Base-by-base conservation (phyloP, 2,329 filamentous ascomycete species). In the Didymella keratinophila region DNA sequence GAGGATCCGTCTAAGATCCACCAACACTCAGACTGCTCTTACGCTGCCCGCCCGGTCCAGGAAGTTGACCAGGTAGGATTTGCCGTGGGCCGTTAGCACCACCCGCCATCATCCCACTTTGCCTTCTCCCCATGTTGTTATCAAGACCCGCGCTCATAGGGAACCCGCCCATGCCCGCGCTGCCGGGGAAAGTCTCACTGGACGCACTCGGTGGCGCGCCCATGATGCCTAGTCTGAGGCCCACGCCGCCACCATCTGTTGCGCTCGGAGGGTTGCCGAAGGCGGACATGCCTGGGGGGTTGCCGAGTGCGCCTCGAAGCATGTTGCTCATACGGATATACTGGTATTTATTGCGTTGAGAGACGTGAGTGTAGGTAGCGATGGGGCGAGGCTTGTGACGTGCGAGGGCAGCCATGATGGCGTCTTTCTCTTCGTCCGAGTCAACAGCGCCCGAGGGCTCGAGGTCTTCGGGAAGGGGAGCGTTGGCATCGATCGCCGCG, bases 401-500 rank as follows among this genome's bases (percentile, higher is more conserved):
- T 23, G 87, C 83, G 30, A 83, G 84, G 8, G 91, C 91, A 30
- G 85, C 83, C 92, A 98, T 97, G 50, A 98, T 91, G 0, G 89
- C 85, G 47, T 93, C 89, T 49, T 92, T 92, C 78, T 99, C 95
- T 80, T 98, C 95, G 73, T 99, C 95, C 2, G 91, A 95, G 76
- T 99, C 95, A 36, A 99, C 87, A 1, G 92, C 71, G 2, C 88
- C 91, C 1, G 78, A 76, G 6, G 87, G 88, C 61, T 92, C 91
- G 56, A 86, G 86, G 45, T 96, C 92, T 69, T 97, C 93, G 68
- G 94, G 92, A 18, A 95, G 79, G 2, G 93, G 93, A 1, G 93
- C 93, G 75, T 96, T 96, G 55, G 95, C 94, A 75, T 98, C 93
- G 66, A 99, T 90, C 36, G 93, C 93, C 34, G 93, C 93, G 80